Base-by-base conservation (phyloP, 306 rosid genomes). In the Chamaecrista fasciculata region DNA sequence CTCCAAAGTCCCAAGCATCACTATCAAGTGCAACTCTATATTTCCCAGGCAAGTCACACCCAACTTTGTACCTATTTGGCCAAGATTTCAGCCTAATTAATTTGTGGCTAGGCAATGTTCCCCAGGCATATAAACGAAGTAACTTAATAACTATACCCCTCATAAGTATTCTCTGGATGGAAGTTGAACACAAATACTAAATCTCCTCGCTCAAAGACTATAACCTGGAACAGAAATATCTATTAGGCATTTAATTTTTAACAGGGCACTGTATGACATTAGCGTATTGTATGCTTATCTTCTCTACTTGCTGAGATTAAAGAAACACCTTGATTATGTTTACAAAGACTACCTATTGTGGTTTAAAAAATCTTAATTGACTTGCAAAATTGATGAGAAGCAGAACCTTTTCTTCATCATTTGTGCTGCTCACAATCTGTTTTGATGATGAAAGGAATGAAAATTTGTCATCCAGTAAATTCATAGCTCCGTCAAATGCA, bases 21-120 rank as follows among this genome's bases (percentile, higher is more conserved):
- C 97, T 93, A 67, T 90, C 98, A 42, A 93, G 91, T 21, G 94
- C 97, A 82, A 93, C 92, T 84, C 92, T 85, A 77, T 93, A 93
- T 75, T 88, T 93, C 75, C 98, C 98, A 71, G 98, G 97, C 76
- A 88, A 88, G 84, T 93, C 98, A 15, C 98, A 93, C 64, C 97
- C 98, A 74, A 93, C 87, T 87, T 93, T 93, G 74, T 93, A 93
- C 77, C 98, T 93, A 82, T 21, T 70, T 71, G 67, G 51, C 69
- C 71, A 75, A 74, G 31, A 59, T 70, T 64, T 55, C 74, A 78
- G 67, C 66, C 53, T 50, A 69, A 69, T 57, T 57, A 51, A 81
- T 59, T 55, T 63, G 48, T 33, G 60, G 70, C 26, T 47, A 73
- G 33, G 31, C 42, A 46, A 47, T 21, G 64, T 28, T 47, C 73